Evolutionary conservation across 768 basidiomycete genomes (phyloP).

Genomic region (Boletus coccyginus): DNA sequence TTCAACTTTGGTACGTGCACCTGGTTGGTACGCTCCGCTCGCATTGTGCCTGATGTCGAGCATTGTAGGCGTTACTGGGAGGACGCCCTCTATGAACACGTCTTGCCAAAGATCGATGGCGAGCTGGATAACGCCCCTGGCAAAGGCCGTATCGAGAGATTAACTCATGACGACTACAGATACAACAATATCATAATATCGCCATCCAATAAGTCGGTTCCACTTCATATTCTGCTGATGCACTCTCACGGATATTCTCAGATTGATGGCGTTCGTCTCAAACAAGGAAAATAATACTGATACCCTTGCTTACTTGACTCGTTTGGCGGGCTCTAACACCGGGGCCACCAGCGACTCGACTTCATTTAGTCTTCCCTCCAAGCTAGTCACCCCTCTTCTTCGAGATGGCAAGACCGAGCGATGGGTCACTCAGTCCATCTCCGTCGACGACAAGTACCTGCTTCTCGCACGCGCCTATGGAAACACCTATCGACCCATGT

Average conservation of each 20-base stretch:
- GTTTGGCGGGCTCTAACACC: slow-evolving; percentile 31
- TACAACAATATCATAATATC: slow-evolving; percentile 32
- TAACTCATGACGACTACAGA: slow-evolving; percentile 39
- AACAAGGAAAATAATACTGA: slow-evolving; percentile 42
- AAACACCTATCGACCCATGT: slow-evolving; percentile 28
- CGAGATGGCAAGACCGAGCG: slow-evolving; percentile 31
- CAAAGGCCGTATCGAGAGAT: slow-evolving; percentile 38
- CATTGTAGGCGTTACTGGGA: slow-evolving; percentile 42
- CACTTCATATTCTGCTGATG: neutral
- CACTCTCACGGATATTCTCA: slow-evolving; percentile 12
- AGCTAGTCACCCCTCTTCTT: slow-evolving; percentile 33
- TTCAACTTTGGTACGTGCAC: slow-evolving; percentile 38
- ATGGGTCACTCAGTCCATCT: slow-evolving; percentile 34
- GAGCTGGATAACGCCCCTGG: slow-evolving; percentile 41
- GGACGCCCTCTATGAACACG: slow-evolving; percentile 24
- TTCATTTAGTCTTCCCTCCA: slow-evolving; percentile 33
- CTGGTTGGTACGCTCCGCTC: neutral
- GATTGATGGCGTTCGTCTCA: slow-evolving; percentile 38
- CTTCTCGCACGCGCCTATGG: slow-evolving; percentile 31
- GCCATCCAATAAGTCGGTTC: slow-evolving; percentile 35
- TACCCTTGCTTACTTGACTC: slow-evolving; percentile 36
- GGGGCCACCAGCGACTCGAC: slow-evolving; percentile 27
- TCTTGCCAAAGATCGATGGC: slow-evolving; percentile 34
- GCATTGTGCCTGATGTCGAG: neutral
- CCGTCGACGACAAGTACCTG: slow-evolving; percentile 38